Conservation (phyloP, 805 yeast genomes). For the Suhomyces vadensis region DNA sequence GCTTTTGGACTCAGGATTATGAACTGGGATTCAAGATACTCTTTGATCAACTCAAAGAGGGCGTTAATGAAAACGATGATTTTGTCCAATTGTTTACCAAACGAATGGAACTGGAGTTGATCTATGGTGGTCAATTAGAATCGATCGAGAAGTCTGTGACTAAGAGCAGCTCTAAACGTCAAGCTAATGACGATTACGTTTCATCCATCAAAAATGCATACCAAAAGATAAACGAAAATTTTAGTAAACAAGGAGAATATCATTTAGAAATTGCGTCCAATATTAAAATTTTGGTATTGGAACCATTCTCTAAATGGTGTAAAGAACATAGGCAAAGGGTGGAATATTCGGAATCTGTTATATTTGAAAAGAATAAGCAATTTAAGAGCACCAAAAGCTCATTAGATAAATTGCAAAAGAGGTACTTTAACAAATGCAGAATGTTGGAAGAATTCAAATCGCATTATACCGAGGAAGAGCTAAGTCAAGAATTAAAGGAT, state of each 20-base stretch:
- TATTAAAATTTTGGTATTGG: constrained; percentile 59
- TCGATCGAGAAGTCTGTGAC: constrained; percentile 41
- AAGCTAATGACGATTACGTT: constrained; percentile 54
- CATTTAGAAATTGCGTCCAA: constrained; percentile 64
- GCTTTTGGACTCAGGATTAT: constrained; percentile 76
- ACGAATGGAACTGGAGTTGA: constrained; percentile 70
- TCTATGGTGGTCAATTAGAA: constrained; percentile 59
- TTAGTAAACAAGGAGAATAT: constrained; percentile 56
- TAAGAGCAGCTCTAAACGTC: constrained; percentile 44
- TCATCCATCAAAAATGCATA: constrained; percentile 64
- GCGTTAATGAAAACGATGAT: constrained; percentile 70
- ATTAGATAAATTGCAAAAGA: constrained; percentile 61
- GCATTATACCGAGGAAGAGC: constrained; percentile 47
- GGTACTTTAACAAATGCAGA: constrained; percentile 77
- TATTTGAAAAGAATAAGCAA: constrained; percentile 51
- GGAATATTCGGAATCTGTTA: constrained; percentile 55
- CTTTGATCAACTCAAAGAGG: constrained; percentile 56
- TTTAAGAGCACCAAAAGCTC: constrained; percentile 49
- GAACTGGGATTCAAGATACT: constrained; percentile 51
- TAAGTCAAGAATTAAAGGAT: constrained; percentile 30
- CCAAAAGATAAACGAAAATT: constrained; percentile 54
- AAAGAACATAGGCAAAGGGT: constrained; percentile 68
- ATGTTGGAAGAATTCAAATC: constrained; percentile 64
- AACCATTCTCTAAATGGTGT: constrained; percentile 76
- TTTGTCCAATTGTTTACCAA: constrained; percentile 63